These are phyloP conservation scores for Termitomyces sp. DNA, from an alignment of 768 basidiomycete genomes.

Conservation along the genomic window DNA sequence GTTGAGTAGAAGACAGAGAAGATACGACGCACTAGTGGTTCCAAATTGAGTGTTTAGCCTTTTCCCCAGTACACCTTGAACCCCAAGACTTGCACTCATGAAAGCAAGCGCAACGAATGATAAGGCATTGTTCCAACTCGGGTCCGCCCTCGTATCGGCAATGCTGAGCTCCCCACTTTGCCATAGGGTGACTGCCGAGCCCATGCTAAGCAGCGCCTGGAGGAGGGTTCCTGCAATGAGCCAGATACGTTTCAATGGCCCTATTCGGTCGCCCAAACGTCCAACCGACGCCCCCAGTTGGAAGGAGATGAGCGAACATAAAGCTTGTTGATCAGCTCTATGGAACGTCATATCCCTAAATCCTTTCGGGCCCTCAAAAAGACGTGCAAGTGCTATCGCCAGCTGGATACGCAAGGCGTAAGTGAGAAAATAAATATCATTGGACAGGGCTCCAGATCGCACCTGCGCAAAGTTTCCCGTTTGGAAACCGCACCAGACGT, in stretches of 20 bases:
- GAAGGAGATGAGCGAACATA: slow-evolving; percentile 75
- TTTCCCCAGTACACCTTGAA: slow-evolving; percentile 89
- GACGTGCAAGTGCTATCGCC: slow-evolving; percentile 72
- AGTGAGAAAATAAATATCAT: not conserved
- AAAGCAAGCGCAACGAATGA: slow-evolving; percentile 73
- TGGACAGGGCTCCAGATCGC: slow-evolving; percentile 9
- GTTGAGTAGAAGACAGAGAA: not conserved
- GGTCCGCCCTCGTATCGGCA: slow-evolving; percentile 48
- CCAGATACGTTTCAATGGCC: slow-evolving; percentile 70
- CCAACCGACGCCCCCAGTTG: slow-evolving; percentile 70
- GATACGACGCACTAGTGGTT: slow-evolving; percentile 55
- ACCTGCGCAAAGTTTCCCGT: slow-evolving; percentile 76
- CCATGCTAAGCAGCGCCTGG: slow-evolving; percentile 75
- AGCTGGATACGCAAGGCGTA: slow-evolving; percentile 37
- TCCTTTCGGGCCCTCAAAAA: slow-evolving; percentile 51
- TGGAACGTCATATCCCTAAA: slow-evolving; percentile 60
- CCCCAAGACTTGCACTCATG: slow-evolving; percentile 76
- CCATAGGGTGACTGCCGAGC: slow-evolving; percentile 66
- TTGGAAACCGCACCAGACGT: slow-evolving; percentile 84
- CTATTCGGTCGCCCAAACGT: slow-evolving; percentile 74
- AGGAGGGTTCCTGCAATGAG: slow-evolving; percentile 64
- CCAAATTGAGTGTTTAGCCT: slow-evolving; percentile 75
- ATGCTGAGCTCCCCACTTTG: slow-evolving; percentile 55
- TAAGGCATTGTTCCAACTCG: slow-evolving; percentile 63
- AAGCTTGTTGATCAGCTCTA: slow-evolving; percentile 76